A percentile compares a stretch with the other conserved stretches of the same genome.
Evolutionary conservation across 805 yeast genomes (phyloP).

Genomic region (Cyberlindnera mississippiensis): DNA sequence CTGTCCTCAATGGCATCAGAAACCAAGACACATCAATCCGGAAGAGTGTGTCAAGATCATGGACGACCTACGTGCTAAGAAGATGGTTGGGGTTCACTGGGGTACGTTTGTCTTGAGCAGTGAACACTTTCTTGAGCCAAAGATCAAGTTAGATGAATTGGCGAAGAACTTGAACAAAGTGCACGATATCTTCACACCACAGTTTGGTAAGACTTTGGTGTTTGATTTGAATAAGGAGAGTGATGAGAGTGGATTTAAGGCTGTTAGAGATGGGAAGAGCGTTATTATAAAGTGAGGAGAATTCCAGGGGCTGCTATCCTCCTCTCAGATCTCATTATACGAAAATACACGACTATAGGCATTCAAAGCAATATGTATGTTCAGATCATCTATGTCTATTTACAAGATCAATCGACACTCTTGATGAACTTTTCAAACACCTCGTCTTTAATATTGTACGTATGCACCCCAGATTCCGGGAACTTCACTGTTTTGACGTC

Average conservation of each 20-base stretch:
- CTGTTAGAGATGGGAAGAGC: conserved; percentile 30
- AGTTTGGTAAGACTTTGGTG: conserved; percentile 67
- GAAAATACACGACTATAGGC: too few species aligned
- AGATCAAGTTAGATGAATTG: conserved; percentile 47
- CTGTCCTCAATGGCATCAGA: conserved; percentile 92
- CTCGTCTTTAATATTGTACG: conserved; percentile 66
- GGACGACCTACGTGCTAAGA: conserved; percentile 54
- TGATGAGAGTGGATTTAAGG: conserved; percentile 15
- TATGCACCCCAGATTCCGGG: conserved; percentile 59
- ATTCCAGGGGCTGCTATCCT: not conserved
- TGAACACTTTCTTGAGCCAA: conserved; percentile 86
- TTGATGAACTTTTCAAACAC: conserved; percentile 44
- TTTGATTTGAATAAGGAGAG: conserved; percentile 29
- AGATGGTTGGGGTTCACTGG: conserved; percentile 90
- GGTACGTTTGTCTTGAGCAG: conserved; percentile 90
- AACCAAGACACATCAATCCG: conserved; percentile 84
- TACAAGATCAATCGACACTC: conserved; percentile 14
- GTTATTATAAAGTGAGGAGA: conserved; percentile 24
- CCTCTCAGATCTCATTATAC: too few species aligned
- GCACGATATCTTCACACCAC: conserved; percentile 56
- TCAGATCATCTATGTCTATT: too few species aligned
- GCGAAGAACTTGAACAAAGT: conserved; percentile 39
- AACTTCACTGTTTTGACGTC: conserved; percentile 57
- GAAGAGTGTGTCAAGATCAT: conserved; percentile 68
- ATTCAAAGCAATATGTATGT: too few species aligned